A percentile compares a stretch with the other conserved stretches of the same genome.
These are phyloP conservation scores for Lodderomyces theae DNA, from an alignment of 1,139 yeast species.

Conservation along the genomic window DNA sequence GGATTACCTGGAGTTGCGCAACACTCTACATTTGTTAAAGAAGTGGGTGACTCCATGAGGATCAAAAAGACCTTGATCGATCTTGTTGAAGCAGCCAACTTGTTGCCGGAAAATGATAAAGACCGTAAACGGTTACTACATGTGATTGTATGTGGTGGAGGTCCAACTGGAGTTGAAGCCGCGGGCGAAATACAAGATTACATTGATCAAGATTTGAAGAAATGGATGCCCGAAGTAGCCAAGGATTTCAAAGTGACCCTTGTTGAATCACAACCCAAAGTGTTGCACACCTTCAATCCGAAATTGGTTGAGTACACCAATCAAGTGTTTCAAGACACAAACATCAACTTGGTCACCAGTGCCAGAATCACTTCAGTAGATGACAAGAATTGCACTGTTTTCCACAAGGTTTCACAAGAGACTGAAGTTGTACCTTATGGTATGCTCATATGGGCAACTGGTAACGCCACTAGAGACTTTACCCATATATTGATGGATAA, in stretches of 20 bases:
- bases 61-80: conserved; percentile 75
- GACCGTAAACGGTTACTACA: conserved; percentile 78
- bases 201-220: conserved; percentile 81
- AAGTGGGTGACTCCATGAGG: conserved; percentile 74
- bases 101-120: conserved; percentile 66
- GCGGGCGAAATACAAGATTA: conserved; percentile 95
- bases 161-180: conserved; percentile 94
- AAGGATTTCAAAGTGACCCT: conserved; percentile 76
- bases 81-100: conserved; percentile 76
- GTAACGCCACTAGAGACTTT: conserved; percentile 83
- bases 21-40: conserved; percentile 81
- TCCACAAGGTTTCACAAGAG: conserved; percentile 52
- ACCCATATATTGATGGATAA: conserved; percentile 61
- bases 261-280: conserved; percentile 88
- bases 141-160: conserved; percentile 91
- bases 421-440: conserved; percentile 74
- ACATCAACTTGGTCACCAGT: conserved; percentile 71
- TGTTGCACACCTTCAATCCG: conserved; percentile 81
- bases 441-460: conserved; percentile 93
- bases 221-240: conserved; percentile 85
- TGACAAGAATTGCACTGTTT: conserved; percentile 63
- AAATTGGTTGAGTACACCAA: conserved; percentile 81
- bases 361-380: conserved; percentile 86
- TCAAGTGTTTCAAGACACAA: conserved; percentile 72
- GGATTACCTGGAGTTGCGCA: conserved; percentile 92